Evolutionary conservation across 768 basidiomycete species (phyloP).

Genomic region (Tremella mesenterica): DNA sequence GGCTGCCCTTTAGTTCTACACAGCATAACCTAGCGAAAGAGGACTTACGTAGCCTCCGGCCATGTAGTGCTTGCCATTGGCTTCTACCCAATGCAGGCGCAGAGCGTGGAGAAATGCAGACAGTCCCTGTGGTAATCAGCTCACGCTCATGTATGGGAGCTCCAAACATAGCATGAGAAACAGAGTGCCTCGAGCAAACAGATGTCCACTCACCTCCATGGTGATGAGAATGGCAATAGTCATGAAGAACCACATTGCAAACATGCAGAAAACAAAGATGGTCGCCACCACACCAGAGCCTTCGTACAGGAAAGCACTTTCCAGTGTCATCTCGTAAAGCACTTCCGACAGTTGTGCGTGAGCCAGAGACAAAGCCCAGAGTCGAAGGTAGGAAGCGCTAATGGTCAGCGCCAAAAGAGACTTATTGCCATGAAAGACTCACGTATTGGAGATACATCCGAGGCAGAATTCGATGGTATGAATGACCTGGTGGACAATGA

Average conservation of each 20-base stretch:
- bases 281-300: constrained; percentile 47
- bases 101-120: constrained; percentile 12
- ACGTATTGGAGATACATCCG: constrained; percentile 94
- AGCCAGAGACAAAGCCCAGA: constrained; percentile 96
- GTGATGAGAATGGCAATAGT: constrained; percentile 76
- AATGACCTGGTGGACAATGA: constrained; percentile 93
- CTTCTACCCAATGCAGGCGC: constrained; percentile 57
- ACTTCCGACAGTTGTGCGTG: constrained; percentile 85
- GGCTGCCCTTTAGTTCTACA: constrained; percentile 21
- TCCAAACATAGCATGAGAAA: constrained; percentile 57
- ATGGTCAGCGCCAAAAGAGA: constrained; percentile 8
- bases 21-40: background rate
- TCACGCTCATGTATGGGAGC: background rate
- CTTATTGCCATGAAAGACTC: constrained; percentile 43
- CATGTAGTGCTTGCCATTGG: constrained; percentile 91
- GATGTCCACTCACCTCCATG: too few species aligned
- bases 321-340: constrained; percentile 67
- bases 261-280: constrained; percentile 57
- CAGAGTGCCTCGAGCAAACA: too few species aligned
- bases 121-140: too few species aligned
- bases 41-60: constrained; percentile 61
- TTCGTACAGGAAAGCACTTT: constrained; percentile 44
- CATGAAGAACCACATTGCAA: constrained; percentile 71
- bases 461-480: constrained; percentile 99
- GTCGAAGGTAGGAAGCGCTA: constrained; percentile 51